Evolutionary conservation across 139 green algal genomes (phyloP).

Genomic region (Coelastrella sp.): DNA sequence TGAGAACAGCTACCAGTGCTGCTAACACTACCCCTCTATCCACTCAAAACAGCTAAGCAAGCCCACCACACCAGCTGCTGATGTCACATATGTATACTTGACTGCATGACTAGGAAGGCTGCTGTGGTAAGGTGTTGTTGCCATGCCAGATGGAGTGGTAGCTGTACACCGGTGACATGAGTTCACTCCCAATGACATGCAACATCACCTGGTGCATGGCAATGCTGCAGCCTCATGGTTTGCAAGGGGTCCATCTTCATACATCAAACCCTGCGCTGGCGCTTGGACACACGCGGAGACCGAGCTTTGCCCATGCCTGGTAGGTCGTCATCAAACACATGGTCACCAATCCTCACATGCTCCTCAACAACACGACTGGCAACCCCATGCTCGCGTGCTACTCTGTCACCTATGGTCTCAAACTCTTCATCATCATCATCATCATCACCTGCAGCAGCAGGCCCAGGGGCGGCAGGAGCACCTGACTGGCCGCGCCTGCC

Average conservation of each 20-base stretch:
- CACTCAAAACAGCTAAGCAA: too few species aligned
- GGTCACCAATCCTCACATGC: conserved; percentile 8
- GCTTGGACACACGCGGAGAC: conserved; percentile 14
- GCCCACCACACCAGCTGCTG: too few species aligned
- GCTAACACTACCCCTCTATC: too few species aligned
- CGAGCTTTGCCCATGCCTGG: conserved; percentile 9
- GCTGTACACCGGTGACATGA: too few species aligned
- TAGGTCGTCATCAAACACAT: conserved; percentile 30
- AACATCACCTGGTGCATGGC: too few species aligned
- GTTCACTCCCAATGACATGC: too few species aligned
- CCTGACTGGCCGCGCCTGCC: not conserved
- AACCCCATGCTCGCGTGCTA: conserved; percentile 18
- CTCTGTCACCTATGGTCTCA: conserved; percentile 18
- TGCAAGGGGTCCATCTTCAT: not conserved
- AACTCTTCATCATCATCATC: not conserved
- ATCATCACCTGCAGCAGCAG: not conserved
- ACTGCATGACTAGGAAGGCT: too few species aligned
- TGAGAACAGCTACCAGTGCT: too few species aligned
- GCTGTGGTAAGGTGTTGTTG: too few species aligned
- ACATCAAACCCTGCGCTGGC: not conserved
- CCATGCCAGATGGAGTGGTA: too few species aligned
- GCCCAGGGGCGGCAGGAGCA: not conserved
- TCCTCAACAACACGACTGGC: conserved; percentile 21
- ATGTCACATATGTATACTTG: too few species aligned
- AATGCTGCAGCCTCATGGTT: too few species aligned